Evolutionary conservation across 1,284 basidiomycete genomes (phyloP).

Genomic region (Ganoderma multipileum): DNA sequence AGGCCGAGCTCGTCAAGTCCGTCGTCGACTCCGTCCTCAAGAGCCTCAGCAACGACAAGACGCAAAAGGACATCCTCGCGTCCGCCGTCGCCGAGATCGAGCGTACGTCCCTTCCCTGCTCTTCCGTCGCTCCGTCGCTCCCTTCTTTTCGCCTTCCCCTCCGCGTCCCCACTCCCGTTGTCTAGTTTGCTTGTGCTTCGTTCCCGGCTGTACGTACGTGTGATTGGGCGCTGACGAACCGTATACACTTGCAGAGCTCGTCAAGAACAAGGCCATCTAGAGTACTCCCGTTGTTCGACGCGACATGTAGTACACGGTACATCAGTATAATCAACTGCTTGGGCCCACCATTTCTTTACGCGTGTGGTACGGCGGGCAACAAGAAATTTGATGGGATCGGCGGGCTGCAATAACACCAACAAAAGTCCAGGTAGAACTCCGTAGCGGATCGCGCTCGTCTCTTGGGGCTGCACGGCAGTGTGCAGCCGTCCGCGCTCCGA

Average conservation of each 20-base stretch:
- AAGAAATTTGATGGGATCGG: no score
- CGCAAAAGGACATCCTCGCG: conserved; percentile 90
- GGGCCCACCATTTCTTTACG: background rate
- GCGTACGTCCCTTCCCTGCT: conserved; percentile 63
- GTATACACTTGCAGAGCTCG: conserved; percentile 56
- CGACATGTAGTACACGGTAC: conserved; percentile 11
- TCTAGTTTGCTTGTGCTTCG: background rate
- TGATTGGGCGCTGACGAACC: conserved; percentile 23
- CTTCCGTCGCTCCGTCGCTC: background rate
- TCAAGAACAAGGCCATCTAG: conserved; percentile 75
- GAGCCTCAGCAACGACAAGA: conserved; percentile 88
- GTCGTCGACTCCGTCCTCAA: conserved; percentile 90
- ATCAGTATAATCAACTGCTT: conserved; percentile 4
- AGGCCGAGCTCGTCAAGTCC: conserved; percentile 86
- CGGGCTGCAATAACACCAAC: no score
- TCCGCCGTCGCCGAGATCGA: conserved; percentile 92
- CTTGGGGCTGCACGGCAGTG: no score
- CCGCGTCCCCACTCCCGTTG: background rate
- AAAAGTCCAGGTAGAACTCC: no score
- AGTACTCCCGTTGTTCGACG: conserved; percentile 19
- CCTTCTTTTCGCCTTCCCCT: background rate
- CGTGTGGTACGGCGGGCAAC: no score
- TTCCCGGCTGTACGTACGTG: background rate
- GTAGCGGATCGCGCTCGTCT: no score
- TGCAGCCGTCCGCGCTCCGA: no score